phyloP scores from a whole-genome alignment of 306 rosid genomes.

The Fragaria iinumae region DNA sequence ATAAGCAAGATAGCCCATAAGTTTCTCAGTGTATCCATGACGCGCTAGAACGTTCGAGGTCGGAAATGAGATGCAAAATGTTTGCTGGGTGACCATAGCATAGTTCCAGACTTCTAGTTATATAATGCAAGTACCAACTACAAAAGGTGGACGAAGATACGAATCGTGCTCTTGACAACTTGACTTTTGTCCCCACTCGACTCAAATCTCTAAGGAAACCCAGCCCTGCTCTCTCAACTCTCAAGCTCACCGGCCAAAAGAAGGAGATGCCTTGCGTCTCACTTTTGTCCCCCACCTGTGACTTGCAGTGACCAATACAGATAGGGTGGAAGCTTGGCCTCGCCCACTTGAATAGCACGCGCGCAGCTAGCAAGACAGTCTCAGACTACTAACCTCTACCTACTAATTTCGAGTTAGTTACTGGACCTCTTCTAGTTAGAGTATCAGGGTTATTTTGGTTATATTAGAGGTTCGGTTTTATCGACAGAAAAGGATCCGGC shows the following conservation, averaged over 20 bases:
- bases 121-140: neutral
- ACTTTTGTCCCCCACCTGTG: conserved; percentile 59
- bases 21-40: conserved; percentile 32
- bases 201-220: conserved; percentile 15
- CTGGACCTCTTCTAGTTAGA: neutral
- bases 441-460: neutral
- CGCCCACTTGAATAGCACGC: conserved; percentile 30
- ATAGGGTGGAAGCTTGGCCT: conserved; percentile 18
- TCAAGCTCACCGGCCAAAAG: neutral
- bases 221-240: neutral
- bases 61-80: neutral
- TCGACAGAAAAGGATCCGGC: neutral
- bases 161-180: conserved; percentile 17
- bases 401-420: neutral
- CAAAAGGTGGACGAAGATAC: neutral
- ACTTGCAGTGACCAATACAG: neutral
- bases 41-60: neutral
- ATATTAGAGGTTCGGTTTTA: neutral
- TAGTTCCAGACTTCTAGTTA: neutral
- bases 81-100: neutral
- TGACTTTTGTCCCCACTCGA: conserved; percentile 27
- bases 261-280: conserved; percentile 28
- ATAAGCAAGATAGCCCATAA: conserved; percentile 34
- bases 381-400: neutral
- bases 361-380: neutral